Percentiles rank a stretch among this genome's conserved stretches.
Evolutionary conservation across 495 filamentous ascomycete species (phyloP).

Genomic region (Daldinia concentrica): DNA sequence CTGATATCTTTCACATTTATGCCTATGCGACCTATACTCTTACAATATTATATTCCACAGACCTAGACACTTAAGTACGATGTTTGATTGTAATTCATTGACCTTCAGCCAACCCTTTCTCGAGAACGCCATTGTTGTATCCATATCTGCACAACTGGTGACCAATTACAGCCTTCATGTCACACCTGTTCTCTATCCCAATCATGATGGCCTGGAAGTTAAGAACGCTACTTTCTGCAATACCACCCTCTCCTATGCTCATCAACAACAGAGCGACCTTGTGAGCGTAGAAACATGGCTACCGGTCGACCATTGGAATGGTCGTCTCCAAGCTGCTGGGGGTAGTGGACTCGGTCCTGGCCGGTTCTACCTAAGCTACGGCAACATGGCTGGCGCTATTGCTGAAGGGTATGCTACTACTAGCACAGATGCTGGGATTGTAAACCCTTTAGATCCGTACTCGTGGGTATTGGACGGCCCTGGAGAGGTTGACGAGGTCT

Average conservation of each 20-base stretch:
- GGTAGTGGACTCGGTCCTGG: neutral
- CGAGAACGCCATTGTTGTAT: slow-evolving; percentile 6
- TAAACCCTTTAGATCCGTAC: neutral
- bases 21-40: neutral
- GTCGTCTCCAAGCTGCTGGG: neutral
- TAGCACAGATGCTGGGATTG: neutral
- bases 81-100: slow-evolving; percentile 18
- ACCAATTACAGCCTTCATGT: slow-evolving; percentile 27
- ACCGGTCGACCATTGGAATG: neutral
- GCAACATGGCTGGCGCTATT: neutral
- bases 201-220: slow-evolving; percentile 20
- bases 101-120: slow-evolving; percentile 8
- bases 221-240: neutral
- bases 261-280: neutral
- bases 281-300: neutral
- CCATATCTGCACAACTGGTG: slow-evolving; percentile 18
- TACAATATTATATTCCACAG: neutral
- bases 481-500: neutral
- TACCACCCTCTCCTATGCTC: neutral
- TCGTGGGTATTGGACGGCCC: neutral
- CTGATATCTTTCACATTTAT: neutral
- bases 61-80: neutral
- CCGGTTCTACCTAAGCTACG: neutral
- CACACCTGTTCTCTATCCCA: slow-evolving; percentile 26
- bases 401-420: neutral